phyloP scores from a whole-genome alignment of 768 basidiomycete genomes.

The Leucocoprinus leucothites region DNA sequence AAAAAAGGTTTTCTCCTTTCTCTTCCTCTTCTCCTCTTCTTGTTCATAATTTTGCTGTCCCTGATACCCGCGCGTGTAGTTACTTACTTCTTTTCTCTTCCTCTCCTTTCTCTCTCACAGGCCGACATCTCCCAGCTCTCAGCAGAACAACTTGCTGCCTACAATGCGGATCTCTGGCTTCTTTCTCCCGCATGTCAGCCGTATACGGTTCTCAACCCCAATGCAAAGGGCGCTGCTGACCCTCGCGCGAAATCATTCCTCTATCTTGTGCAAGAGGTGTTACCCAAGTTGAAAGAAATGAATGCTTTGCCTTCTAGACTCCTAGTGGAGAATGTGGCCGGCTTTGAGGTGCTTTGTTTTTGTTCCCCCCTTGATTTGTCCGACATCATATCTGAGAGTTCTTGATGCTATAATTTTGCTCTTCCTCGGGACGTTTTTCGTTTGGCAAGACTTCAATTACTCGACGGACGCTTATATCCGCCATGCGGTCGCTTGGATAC shows the following conservation, averaged over 20 bases:
- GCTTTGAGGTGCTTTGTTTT: conserved; percentile 66
- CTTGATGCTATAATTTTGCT: too few relatives aligned
- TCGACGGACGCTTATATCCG: conserved; percentile 49
- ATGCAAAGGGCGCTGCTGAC: conserved; percentile 67
- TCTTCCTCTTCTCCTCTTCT: not conserved
- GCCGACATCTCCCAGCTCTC: conserved; percentile 61
- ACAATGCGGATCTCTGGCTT: conserved; percentile 67
- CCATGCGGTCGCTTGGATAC: conserved; percentile 55
- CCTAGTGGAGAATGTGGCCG: conserved; percentile 79
- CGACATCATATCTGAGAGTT: not conserved
- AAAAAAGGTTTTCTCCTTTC: conserved; percentile 40
- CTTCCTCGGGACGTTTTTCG: not conserved
- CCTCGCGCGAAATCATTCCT: conserved; percentile 76
- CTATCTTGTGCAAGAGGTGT: conserved; percentile 58
- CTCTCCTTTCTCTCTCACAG: conserved; percentile 22
- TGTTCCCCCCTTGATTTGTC: conserved; percentile 3
- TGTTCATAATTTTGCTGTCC: not conserved
- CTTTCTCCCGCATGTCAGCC: conserved; percentile 84
- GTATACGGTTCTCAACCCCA: conserved; percentile 75
- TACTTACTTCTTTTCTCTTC: too few relatives aligned
- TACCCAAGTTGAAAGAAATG: conserved; percentile 51
- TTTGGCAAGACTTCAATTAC: conserved; percentile 60
- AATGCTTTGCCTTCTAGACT: conserved; percentile 53
- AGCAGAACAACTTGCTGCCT: conserved; percentile 39
- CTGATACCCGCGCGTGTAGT: not conserved